Evolutionary conservation across 148 eudicot genomes (phyloP).

Genomic region (Rhododendron mucronatum): DNA sequence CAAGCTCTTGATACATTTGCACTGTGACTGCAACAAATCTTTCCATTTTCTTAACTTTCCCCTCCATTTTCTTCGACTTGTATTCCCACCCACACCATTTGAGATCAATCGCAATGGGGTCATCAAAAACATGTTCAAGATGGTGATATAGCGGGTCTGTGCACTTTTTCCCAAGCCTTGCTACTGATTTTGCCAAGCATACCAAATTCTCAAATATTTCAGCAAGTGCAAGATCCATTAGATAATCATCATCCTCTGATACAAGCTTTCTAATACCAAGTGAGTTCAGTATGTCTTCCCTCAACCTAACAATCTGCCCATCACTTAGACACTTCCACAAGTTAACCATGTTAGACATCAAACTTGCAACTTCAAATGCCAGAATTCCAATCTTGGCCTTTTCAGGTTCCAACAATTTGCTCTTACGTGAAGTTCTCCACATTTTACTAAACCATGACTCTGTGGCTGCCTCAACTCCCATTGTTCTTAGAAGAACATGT

Average conservation of each 20-base stretch:
- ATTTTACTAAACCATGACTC: slow-evolving; percentile 74
- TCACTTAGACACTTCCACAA: slow-evolving; percentile 74
- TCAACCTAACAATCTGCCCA: slow-evolving; percentile 45
- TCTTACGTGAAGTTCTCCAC: slow-evolving; percentile 57
- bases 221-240: slow-evolving; percentile 72
- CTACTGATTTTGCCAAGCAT: slow-evolving; percentile 42
- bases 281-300: slow-evolving; percentile 60
- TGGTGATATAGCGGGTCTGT: slow-evolving; percentile 55
- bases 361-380: slow-evolving; percentile 68
- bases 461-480: slow-evolving; percentile 48
- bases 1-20: slow-evolving; percentile 77
- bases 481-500: slow-evolving; percentile 19
- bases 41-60: slow-evolving; percentile 75
- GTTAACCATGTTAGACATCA: slow-evolving; percentile 72
- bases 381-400: slow-evolving; percentile 57
- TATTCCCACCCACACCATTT: slow-evolving; percentile 76
- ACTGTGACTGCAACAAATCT: slow-evolving; percentile 57
- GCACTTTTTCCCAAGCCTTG: slow-evolving; percentile 67
- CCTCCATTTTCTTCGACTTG: slow-evolving; percentile 77
- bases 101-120: slow-evolving; percentile 36
- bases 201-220: slow-evolving; percentile 63
- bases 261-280: slow-evolving; percentile 66
- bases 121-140: slow-evolving; percentile 51
- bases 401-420: slow-evolving; percentile 40
- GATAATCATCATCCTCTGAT: slow-evolving; percentile 68